Percentiles rank a stretch among this genome's conserved stretches.
Evolutionary conservation across 1,284 basidiomycete species (phyloP).

Genomic region (Fomitopsis pinicola): DNA sequence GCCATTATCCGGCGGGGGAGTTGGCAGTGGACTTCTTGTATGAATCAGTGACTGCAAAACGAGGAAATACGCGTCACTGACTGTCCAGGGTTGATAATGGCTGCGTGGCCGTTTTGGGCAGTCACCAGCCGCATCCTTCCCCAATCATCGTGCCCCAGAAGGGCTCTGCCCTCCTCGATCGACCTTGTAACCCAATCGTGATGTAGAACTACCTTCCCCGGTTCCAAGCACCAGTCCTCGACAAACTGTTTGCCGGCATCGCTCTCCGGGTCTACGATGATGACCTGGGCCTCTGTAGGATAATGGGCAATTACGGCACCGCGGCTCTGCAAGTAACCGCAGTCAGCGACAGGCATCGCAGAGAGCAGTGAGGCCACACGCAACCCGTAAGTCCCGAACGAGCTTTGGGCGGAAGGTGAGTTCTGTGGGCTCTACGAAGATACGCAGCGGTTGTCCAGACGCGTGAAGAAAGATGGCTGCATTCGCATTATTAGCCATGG

Average conservation of each 20-base stretch:
- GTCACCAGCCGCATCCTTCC: slow-evolving; percentile 38
- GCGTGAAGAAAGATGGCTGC: neutral
- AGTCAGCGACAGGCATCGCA: neutral
- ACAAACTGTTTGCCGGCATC: slow-evolving; percentile 49
- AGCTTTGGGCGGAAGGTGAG: slow-evolving; percentile 46
- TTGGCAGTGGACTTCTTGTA: slow-evolving; percentile 44
- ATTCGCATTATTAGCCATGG: neutral
- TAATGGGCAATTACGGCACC: slow-evolving; percentile 48
- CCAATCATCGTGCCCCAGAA: slow-evolving; percentile 49
- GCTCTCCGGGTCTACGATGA: slow-evolving; percentile 52
- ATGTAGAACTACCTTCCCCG: slow-evolving; percentile 43
- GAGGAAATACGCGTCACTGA: slow-evolving; percentile 3
- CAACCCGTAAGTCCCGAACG: slow-evolving; percentile 47
- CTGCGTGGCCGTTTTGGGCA: slow-evolving; percentile 4
- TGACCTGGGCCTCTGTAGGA: slow-evolving; percentile 45
- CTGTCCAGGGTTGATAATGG: slow-evolving; percentile 8
- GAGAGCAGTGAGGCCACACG: neutral
- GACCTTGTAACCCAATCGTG: slow-evolving; percentile 16
- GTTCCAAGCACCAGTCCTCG: slow-evolving; percentile 49
- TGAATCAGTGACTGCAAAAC: slow-evolving; percentile 2
- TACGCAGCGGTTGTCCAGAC: slow-evolving; percentile 19
- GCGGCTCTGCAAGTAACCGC: slow-evolving; percentile 34
- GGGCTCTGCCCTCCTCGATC: slow-evolving; percentile 31
- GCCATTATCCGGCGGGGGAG: slow-evolving; percentile 43
- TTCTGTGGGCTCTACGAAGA: slow-evolving; percentile 51